Conservation (phyloP, 2,329 filamentous ascomycete species). For the Verticillium nubilum region DNA sequence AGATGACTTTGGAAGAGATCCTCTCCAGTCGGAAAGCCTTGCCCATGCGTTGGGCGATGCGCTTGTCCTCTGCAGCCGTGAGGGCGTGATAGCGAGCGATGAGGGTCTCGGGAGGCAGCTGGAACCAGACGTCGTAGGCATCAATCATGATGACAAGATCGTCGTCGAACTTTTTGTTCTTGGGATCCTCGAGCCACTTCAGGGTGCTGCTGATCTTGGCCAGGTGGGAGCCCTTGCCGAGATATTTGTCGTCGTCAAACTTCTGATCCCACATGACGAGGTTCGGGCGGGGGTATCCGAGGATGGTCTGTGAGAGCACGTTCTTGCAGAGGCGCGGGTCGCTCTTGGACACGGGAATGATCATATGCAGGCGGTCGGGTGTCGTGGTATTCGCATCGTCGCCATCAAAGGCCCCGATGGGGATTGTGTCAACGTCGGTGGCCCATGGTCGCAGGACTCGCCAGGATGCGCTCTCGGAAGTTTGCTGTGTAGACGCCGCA, state of each 20-base stretch:
- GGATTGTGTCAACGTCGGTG: background rate
- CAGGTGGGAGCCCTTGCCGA: slow-evolving; percentile 17
- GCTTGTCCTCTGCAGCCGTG: slow-evolving; percentile 15
- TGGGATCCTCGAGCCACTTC: slow-evolving; percentile 16
- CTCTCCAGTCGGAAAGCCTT: slow-evolving; percentile 14
- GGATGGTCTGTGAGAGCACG: slow-evolving; percentile 1
- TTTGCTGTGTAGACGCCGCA: background rate
- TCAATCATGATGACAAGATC: slow-evolving; percentile 3
- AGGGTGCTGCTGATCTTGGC: slow-evolving; percentile 19
- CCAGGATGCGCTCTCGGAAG: background rate
- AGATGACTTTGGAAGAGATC: slow-evolving; percentile 18
- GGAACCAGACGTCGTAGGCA: slow-evolving; percentile 3
- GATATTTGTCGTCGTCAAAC: background rate
- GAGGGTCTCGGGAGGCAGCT: slow-evolving; percentile 13
- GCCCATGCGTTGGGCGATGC: slow-evolving; percentile 17
- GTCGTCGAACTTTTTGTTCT: slow-evolving; percentile 5
- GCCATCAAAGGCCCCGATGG: background rate
- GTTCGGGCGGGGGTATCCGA: slow-evolving; percentile 1
- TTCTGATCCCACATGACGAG: slow-evolving; percentile 3
- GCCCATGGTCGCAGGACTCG: background rate
- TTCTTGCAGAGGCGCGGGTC: slow-evolving; percentile 1
- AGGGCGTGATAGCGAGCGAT: slow-evolving; percentile 18
- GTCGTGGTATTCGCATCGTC: background rate
- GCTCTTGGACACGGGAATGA: background rate
- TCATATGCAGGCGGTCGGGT: background rate